Base-by-base conservation (phyloP, 352 stramenopile genomes). In the Globisporangium heterothallicum region DNA sequence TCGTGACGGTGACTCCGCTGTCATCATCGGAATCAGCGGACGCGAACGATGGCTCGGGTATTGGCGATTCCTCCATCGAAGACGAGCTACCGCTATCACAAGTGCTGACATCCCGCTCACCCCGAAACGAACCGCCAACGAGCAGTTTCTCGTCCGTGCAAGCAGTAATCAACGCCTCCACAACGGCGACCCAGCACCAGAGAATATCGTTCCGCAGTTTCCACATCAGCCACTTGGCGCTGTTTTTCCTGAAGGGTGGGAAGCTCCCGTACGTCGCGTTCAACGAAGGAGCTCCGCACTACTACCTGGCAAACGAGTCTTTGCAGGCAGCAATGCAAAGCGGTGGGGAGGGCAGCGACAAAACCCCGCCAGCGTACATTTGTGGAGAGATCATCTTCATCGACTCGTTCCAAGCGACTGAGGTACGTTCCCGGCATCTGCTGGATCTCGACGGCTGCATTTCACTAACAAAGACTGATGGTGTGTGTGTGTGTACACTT, bases 331-430 rank as follows among this genome's bases (percentile, higher is more conserved):
- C 78, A 13, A 72, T 80, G 46, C 70, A 72, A 38, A 74, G 68
- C 22, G 70, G 65, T 8, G 45, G 49, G 41, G 51, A 50, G 12
- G 64, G 66, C n/a, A 69, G 52, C 30, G 77, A 88, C 53, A 79
- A 68, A 19, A 73, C 75, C 21, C 72, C 74, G 6, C 80, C 80
- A 19, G 76, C 78, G 13, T 92, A 92, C 62, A 88, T 92, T 30
- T 78, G 72, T 45, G 80, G 80, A 24, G 78, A 91, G 42, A 88
- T 91, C 58, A 91, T 91, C 57, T 88, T 92, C 45, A 92, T 92
- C 34, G 80, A 89, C 58, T 79, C 78, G 32, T 89, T 88, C 53
- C 78, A 89, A 60, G 80, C 80, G 24, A 88, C 75, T 1, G 80
- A 91, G 77, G 80, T 88, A 69, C 21, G 68, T 34, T 19, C 16